Evolutionary conservation across 1,284 basidiomycete species (phyloP).

Genomic region (Thelephora terrestris): DNA sequence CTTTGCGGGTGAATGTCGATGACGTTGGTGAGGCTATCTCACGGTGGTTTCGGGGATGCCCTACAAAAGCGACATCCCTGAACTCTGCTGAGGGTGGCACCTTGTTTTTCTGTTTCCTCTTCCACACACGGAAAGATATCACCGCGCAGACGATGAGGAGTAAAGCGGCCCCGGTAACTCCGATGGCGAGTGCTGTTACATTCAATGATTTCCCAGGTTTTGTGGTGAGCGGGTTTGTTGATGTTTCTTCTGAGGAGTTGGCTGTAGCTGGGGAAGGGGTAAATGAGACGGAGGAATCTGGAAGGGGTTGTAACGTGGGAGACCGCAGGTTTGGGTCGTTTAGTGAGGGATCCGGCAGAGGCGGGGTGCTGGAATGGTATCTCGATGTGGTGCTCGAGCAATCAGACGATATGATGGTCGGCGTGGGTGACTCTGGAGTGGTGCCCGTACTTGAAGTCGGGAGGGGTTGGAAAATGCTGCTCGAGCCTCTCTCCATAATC

Average conservation of each 20-base stretch:
- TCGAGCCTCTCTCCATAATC: too few relatives aligned
- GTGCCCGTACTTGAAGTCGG: too few relatives aligned
- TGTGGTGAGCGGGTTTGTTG: not conserved
- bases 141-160: slow-evolving; percentile 20
- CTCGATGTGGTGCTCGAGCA: not conserved
- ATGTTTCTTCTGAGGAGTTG: not conserved
- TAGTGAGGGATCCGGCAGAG: not conserved
- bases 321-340: not conserved
- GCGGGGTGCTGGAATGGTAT: not conserved
- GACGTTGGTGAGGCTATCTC: not conserved
- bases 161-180: slow-evolving; percentile 29
- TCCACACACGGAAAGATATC: slow-evolving; percentile 21
- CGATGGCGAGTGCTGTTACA: slow-evolving; percentile 32
- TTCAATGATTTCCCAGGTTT: slow-evolving; percentile 3
- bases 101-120: slow-evolving; percentile 25
- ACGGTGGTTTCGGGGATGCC: not conserved
- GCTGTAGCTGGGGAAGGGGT: not conserved
- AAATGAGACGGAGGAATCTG: not conserved
- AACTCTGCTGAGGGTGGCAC: slow-evolving; percentile 41
- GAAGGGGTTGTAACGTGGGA: not conserved
- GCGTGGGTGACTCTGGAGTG: too few relatives aligned
- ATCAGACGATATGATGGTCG: too few relatives aligned
- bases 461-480: too few relatives aligned
- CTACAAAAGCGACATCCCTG: slow-evolving; percentile 7
- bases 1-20: not conserved